Percentiles rank a stretch among this genome's conserved stretches.
phyloP scores from a whole-genome alignment of 495 filamentous ascomycete species.

The Apodospora peruviana region DNA sequence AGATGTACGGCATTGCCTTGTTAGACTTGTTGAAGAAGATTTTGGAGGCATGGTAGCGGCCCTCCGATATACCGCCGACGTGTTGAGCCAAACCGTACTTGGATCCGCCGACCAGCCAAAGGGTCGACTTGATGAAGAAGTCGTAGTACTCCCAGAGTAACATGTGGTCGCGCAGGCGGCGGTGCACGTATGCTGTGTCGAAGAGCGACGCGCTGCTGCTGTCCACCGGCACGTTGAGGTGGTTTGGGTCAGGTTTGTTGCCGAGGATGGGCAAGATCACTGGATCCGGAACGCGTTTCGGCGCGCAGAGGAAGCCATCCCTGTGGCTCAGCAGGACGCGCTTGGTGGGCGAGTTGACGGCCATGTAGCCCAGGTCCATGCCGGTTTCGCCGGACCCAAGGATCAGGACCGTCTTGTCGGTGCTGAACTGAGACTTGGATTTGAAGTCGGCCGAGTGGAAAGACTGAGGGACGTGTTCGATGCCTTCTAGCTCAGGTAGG shows the following conservation, averaged over 20 bases:
- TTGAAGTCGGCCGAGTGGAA: constrained; percentile 41
- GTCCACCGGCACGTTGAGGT: constrained; percentile 37
- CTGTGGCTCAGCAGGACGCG: constrained; percentile 35
- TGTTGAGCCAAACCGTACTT: constrained; percentile 32
- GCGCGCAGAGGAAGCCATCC: constrained; percentile 35
- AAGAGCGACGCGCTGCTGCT: constrained; percentile 37
- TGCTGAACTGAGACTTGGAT: constrained; percentile 28
- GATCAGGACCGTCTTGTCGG: constrained; percentile 32
- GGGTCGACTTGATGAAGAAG: constrained; percentile 27
- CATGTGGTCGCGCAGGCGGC: constrained; percentile 26
- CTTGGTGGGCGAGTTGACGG: constrained; percentile 31
- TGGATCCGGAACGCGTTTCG: constrained; percentile 26
- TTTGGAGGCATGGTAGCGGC: constrained; percentile 18
- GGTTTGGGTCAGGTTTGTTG: constrained; percentile 19
- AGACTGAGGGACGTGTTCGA: constrained; percentile 29
- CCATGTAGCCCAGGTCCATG: constrained; percentile 37
- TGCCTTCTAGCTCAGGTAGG: constrained; percentile 27
- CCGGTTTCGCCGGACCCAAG: constrained; percentile 40
- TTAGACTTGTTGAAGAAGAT: constrained; percentile 38
- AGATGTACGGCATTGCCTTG: constrained; percentile 36
- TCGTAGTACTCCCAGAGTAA: constrained; percentile 36
- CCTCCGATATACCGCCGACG: constrained; percentile 27
- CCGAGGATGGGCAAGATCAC: constrained; percentile 25
- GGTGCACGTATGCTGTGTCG: constrained; percentile 43
- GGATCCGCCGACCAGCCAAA: constrained; percentile 34